Base-by-base conservation (phyloP, 106 monocot species). In the Apostasia ramifera region DNA sequence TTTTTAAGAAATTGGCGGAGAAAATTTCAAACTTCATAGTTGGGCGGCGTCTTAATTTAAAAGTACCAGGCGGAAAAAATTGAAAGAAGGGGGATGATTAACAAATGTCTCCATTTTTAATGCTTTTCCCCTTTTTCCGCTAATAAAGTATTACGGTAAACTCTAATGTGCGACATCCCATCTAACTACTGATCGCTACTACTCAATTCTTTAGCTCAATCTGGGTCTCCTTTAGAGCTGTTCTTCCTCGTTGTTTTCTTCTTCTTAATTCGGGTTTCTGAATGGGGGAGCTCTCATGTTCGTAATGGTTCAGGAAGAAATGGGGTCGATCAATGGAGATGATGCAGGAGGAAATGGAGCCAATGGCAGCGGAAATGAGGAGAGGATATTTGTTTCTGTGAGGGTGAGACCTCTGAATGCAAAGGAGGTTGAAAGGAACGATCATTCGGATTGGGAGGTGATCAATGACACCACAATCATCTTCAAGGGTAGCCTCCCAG, bases 361-460 rank as follows among this genome's bases (percentile, higher is more conserved):
- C 2, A 74, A 13, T 49, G 79, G 78, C 12, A 72, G 70, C 2
- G 83, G 72, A 46, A 65, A 61, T 37, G 75, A 78, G 75, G 89
- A 90, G 76, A 78, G 78, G 72, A 90, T 90, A 47, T 47, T 80
- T 49, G 89, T 90, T 1, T 90, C 89, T 0, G 89, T 90, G 58
- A 73, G 89, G 57, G n/a, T 83, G 47, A 61, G 89, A 40, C 89
- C 89, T 26, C 65, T 90, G 63, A 90, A 76, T 61, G 59, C 47
- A 1, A 83, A 68, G 80, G 89, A 90, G 70, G 61, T 81, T 8
- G 85, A 79, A 67, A 74, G 51, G 62, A 66, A 78, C 9, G 86
- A 86, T 40, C n/a, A 59, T 0, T 67, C 67, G 0, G 90, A 90
- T 55, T 90, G 90, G 90, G 90, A 90, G 5, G 83, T 86, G 76